Percentiles rank a stretch among this genome's conserved stretches.
phyloP scores from a whole-genome alignment of 1,139 yeast species.

The Pichia kudriavzevii region DNA sequence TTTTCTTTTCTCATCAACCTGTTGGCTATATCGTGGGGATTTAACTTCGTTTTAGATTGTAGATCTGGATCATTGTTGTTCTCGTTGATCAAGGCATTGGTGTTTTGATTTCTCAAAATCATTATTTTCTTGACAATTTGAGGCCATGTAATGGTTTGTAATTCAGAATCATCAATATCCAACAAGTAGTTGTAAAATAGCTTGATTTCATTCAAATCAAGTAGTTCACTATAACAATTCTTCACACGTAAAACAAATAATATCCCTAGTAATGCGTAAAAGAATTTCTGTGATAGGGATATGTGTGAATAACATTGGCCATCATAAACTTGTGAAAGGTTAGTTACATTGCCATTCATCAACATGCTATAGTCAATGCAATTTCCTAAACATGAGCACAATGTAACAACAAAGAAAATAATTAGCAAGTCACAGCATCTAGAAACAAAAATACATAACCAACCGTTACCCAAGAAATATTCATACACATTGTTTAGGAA shows the following conservation, averaged over 20 bases:
- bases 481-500: slow-evolving; percentile 77
- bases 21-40: slow-evolving; percentile 92
- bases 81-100: slow-evolving; percentile 57
- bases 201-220: slow-evolving; percentile 53
- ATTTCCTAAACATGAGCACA: slow-evolving; percentile 73
- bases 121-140: slow-evolving; percentile 73
- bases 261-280: slow-evolving; percentile 54
- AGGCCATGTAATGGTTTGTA: slow-evolving; percentile 92
- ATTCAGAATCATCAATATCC: slow-evolving; percentile 66
- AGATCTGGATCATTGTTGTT: slow-evolving; percentile 45
- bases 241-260: slow-evolving; percentile 51
- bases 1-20: slow-evolving; percentile 93
- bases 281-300: slow-evolving; percentile 46
- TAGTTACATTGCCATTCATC: slow-evolving; percentile 25
- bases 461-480: slow-evolving; percentile 82
- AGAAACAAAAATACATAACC: slow-evolving; percentile 62
- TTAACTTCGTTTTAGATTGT: slow-evolving; percentile 65
- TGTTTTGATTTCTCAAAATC: slow-evolving; percentile 58
- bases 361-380: slow-evolving; percentile 55
- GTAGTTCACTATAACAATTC: slow-evolving; percentile 50
- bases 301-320: slow-evolving; percentile 51
- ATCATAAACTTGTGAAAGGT: slow-evolving; percentile 37
- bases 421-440: slow-evolving; percentile 63
- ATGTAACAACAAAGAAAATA: slow-evolving; percentile 65
- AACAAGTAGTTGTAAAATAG: slow-evolving; percentile 62